These are phyloP conservation scores for Aspergillus quadricinctus DNA, from an alignment of 2,329 filamentous ascomycete genomes.

Conservation along the genomic window DNA sequence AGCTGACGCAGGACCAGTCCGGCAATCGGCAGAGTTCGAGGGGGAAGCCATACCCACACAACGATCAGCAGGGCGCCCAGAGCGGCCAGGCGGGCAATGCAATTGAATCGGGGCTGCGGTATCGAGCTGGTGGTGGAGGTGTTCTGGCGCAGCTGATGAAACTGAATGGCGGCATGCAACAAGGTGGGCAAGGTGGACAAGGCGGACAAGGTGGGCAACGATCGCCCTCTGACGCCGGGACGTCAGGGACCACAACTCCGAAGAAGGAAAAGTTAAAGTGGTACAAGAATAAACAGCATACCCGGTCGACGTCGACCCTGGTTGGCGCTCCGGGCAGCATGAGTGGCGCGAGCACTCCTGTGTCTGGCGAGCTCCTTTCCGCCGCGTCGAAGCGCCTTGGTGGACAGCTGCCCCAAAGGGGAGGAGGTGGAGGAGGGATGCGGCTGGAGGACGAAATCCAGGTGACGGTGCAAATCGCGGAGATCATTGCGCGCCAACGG, in stretches of 20 bases:
- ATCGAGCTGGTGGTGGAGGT: slow-evolving; percentile 26
- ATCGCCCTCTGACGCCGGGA: slow-evolving; percentile 5
- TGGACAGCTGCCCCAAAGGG: slow-evolving; percentile 10
- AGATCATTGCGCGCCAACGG: slow-evolving; percentile 71
- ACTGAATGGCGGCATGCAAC: slow-evolving; percentile 17
- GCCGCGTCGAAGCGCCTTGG: slow-evolving; percentile 25
- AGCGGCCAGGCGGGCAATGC: slow-evolving; percentile 4
- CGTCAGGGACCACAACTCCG: slow-evolving; percentile 8
- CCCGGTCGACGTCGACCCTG: slow-evolving; percentile 21
- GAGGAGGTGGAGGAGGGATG: slow-evolving; percentile 6
- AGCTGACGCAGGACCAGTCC: slow-evolving; percentile 26
- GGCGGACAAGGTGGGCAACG: not conserved
- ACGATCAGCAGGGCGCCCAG: slow-evolving; percentile 8
- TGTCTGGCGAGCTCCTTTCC: slow-evolving; percentile 23
- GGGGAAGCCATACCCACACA: slow-evolving; percentile 1
- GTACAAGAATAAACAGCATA: slow-evolving; percentile 28
- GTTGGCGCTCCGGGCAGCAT: slow-evolving; percentile 14
- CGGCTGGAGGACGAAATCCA: slow-evolving; percentile 47
- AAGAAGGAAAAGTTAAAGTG: slow-evolving; percentile 26
- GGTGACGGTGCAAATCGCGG: slow-evolving; percentile 59
- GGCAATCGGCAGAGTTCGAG: slow-evolving; percentile 13
- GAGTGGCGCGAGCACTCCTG: slow-evolving; percentile 27
- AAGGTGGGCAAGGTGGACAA: not conserved
- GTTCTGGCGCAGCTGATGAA: slow-evolving; percentile 30
- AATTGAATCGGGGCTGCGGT: slow-evolving; percentile 14